Evolutionary conservation across 1,284 basidiomycete genomes (phyloP).

Genomic region (Phaffia rhodozyma): DNA sequence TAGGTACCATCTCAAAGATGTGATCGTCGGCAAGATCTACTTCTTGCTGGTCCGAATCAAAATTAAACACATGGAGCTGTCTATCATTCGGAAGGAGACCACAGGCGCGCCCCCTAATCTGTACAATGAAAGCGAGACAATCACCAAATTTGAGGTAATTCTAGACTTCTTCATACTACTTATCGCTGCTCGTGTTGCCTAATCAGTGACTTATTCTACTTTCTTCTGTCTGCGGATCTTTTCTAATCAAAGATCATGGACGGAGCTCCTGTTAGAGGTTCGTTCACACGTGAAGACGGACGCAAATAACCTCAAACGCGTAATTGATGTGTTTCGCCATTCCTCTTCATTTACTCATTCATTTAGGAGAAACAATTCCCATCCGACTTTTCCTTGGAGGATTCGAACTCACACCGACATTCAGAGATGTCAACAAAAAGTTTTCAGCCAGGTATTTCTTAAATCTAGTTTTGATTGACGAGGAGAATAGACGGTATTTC

Average conservation of each 20-base stretch:
- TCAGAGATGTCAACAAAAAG: conserved; percentile 98
- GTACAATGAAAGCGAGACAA: conserved; percentile 98
- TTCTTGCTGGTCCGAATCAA: conserved; percentile 97
- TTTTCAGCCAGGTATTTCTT: conserved; percentile 94
- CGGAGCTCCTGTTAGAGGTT: conserved; percentile 16
- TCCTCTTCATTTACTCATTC: neutral
- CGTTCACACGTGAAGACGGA: neutral
- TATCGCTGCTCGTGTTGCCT: neutral
- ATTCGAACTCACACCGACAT: conserved; percentile 95
- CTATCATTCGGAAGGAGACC: conserved; percentile 92
- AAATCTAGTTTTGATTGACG: conserved; percentile 92
- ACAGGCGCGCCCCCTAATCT: conserved; percentile 93
- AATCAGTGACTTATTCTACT: neutral
- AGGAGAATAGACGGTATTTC: conserved; percentile 92
- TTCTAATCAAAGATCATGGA: conserved; percentile 17
- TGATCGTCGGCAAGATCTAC: conserved; percentile 98
- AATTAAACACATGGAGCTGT: conserved; percentile 99
- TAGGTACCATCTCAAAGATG: conserved; percentile 96
- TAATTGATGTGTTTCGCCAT: neutral
- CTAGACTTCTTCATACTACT: neutral
- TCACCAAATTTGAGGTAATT: conserved; percentile 99
- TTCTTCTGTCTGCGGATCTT: neutral
- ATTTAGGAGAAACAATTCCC: conserved; percentile 85
- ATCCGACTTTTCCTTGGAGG: conserved; percentile 96
- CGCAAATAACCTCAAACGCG: neutral